These are phyloP conservation scores for Saccharomycopsis selenospora DNA, from an alignment of 805 yeast genomes.

Conservation along the genomic window DNA sequence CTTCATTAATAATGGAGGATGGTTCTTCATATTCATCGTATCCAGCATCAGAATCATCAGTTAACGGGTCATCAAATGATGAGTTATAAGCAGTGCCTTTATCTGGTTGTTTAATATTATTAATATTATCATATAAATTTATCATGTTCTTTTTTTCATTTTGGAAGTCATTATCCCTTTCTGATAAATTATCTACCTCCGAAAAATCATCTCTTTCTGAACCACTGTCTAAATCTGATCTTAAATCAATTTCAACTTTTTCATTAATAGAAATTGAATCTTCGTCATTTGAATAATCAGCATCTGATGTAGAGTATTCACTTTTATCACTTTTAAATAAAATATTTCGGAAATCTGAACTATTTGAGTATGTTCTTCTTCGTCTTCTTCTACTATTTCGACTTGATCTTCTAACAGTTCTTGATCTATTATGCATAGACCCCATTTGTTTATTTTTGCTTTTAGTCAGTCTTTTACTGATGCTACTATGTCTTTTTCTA, in stretches of 20 bases:
- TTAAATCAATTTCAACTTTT: neutral
- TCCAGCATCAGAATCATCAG: too few species aligned
- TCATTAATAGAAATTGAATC: neutral
- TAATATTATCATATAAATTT: too few species aligned
- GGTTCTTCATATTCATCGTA: too few species aligned
- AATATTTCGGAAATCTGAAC: neutral
- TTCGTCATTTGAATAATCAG: neutral
- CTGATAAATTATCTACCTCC: too few species aligned
- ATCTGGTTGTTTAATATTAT: too few species aligned
- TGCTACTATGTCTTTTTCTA: too few species aligned
- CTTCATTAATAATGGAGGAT: too few species aligned
- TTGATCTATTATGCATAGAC: too few species aligned
- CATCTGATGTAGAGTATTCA: neutral
- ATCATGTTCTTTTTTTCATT: too few species aligned
- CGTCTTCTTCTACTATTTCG: neutral
- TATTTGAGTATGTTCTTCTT: slow-evolving; percentile 15
- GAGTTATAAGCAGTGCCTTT: too few species aligned
- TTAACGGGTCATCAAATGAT: too few species aligned
- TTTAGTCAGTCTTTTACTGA: slow-evolving; percentile 3
- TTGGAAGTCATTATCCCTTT: too few species aligned
- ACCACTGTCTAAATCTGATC: neutral
- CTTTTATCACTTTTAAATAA: neutral
- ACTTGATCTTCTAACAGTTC: neutral
- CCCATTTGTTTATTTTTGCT: slow-evolving; percentile 1
- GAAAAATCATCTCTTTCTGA: neutral